Evolutionary conservation across 164 flowering plant species (phyloP).

Genomic region (Nelumbo lutea): DNA sequence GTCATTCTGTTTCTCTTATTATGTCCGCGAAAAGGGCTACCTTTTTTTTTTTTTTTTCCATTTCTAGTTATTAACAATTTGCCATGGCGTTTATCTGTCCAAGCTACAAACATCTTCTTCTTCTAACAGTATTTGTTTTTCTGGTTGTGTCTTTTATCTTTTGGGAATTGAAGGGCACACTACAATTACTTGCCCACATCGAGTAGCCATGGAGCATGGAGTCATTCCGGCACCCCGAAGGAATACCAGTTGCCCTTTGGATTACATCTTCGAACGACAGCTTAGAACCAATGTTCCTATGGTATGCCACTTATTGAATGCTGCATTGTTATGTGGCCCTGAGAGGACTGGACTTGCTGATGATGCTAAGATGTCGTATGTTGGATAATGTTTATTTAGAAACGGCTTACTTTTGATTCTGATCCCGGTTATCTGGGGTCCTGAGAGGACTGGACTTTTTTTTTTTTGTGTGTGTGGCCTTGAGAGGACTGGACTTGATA

Average conservation of each 20-base stretch:
- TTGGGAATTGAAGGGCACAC: conserved; percentile 69
- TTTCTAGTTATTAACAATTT: background rate
- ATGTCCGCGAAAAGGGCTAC: background rate
- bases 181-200: conserved; percentile 68
- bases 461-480: too few relatives aligned
- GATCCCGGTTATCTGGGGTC: too few relatives aligned
- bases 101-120: background rate
- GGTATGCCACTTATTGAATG: conserved; percentile 33
- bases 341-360: too few relatives aligned
- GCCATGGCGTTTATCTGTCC: background rate
- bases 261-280: conserved; percentile 74
- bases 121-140: background rate
- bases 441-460: too few relatives aligned
- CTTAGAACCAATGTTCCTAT: conserved; percentile 35
- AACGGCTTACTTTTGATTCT: too few relatives aligned
- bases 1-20: background rate
- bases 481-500: too few relatives aligned
- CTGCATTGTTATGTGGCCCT: background rate
- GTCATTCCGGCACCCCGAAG: conserved; percentile 39
- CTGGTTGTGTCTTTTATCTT: background rate
- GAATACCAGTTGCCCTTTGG: conserved; percentile 43
- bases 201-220: conserved; percentile 44
- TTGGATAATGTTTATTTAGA: too few relatives aligned
- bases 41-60: background rate
- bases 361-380: too few relatives aligned